phyloP scores from a whole-genome alignment of 2,329 filamentous ascomycete genomes.

The Talaromyces sp. region DNA sequence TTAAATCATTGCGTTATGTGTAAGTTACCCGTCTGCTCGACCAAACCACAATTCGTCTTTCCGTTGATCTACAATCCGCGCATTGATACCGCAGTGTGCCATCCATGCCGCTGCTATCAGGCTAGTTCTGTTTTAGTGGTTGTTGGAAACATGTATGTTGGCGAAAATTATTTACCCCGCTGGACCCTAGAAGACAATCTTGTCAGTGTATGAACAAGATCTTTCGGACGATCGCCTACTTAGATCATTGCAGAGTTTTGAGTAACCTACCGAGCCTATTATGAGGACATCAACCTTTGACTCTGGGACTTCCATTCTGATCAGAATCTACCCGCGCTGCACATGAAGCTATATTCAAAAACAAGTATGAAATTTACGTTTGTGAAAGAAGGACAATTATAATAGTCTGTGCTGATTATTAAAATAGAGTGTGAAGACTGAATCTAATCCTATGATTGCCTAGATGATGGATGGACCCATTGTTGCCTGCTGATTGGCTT shows the following conservation, averaged over 20 bases:
- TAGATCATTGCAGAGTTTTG: not conserved
- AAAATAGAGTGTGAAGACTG: not conserved
- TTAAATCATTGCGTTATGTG: not conserved
- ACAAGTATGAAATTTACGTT: not conserved
- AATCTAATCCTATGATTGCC: not conserved
- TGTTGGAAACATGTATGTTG: not conserved
- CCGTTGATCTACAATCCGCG: conserved; percentile 4
- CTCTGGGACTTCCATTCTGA: not conserved
- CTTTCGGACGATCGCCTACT: not conserved
- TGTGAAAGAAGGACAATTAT: not conserved
- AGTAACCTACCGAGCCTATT: conserved; percentile 3
- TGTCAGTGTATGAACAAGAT: not conserved
- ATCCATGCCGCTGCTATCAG: conserved; percentile 2
- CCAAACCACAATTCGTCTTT: not conserved
- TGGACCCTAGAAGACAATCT: not conserved
- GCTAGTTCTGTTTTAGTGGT: not conserved
- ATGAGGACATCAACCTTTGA: conserved; percentile 7
- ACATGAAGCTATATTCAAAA: not conserved
- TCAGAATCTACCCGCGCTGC: not conserved
- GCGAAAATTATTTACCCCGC: not conserved
- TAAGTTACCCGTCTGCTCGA: conserved; percentile 1
- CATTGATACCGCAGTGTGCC: not conserved
- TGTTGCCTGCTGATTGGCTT: not conserved
- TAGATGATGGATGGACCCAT: not conserved
- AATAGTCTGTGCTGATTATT: not conserved